Conservation (phyloP, 768 basidiomycete species). For the Galerina marginata region DNA sequence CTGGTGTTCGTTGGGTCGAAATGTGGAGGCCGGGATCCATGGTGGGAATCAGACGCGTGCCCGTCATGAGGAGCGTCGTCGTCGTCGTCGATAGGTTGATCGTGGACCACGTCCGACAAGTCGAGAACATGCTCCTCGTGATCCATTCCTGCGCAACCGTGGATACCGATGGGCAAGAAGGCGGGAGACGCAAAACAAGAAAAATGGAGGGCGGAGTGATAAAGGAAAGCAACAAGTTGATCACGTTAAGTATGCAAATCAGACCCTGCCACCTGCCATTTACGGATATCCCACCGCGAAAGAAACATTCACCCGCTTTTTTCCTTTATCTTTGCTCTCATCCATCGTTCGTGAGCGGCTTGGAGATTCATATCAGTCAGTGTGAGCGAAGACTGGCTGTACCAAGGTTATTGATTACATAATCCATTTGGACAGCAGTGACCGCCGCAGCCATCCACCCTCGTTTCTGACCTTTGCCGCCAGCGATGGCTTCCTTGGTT, state of each 20-base stretch:
- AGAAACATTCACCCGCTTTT: neutral
- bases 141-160: slow-evolving; percentile 37
- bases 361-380: too few species aligned
- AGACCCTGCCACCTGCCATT: slow-evolving; percentile 21
- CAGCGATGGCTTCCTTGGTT: slow-evolving; percentile 39
- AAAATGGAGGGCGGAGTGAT: neutral
- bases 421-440: too few species aligned
- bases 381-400: too few species aligned
- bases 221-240: neutral
- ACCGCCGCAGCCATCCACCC: too few species aligned
- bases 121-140: slow-evolving; percentile 71
- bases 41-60: slow-evolving; percentile 32
- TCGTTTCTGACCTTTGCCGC: neutral
- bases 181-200: neutral
- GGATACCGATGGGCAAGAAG: neutral
- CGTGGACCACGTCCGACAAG: slow-evolving; percentile 86
- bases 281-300: slow-evolving; percentile 4
- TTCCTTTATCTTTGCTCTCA: neutral
- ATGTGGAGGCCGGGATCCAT: slow-evolving; percentile 35
- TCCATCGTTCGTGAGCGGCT: neutral
- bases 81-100: slow-evolving; percentile 72
- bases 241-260: slow-evolving; percentile 13
- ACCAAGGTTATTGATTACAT: too few species aligned
- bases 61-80: slow-evolving; percentile 51
- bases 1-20: slow-evolving; percentile 38